phyloP scores from a whole-genome alignment of 2,329 filamentous ascomycete genomes.

The Sporothrix euskadiensis region DNA sequence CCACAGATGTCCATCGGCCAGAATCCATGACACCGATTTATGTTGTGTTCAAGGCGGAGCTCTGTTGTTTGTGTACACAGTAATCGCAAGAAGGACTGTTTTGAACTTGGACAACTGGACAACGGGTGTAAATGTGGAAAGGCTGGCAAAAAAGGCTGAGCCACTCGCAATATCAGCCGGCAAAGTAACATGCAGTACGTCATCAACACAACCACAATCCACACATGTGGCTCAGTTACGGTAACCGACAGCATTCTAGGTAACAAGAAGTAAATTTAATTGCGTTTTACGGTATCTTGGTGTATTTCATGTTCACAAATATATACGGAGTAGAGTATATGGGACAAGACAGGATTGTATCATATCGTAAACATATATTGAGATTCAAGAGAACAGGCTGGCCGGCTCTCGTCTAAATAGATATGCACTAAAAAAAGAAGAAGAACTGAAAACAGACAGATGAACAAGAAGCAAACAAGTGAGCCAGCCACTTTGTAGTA shows the following conservation, averaged over 20 bases:
- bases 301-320: not conserved
- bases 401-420: not conserved
- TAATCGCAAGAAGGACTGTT: not conserved
- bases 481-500: not conserved
- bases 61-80: not conserved
- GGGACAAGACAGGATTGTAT: not conserved
- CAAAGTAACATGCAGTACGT: not conserved
- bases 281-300: not conserved
- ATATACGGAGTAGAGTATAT: not conserved
- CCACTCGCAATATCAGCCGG: constrained; percentile 10
- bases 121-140: not conserved
- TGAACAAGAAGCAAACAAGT: not conserved
- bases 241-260: not conserved
- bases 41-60: not conserved
- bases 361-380: not conserved
- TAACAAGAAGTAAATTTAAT: not conserved
- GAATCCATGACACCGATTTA: not conserved
- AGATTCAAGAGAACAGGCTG: not conserved
- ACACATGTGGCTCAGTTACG: not conserved
- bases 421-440: not conserved
- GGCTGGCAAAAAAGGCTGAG: not conserved
- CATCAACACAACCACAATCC: not conserved
- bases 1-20: not conserved
- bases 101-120: not conserved
- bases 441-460: not conserved